These are phyloP conservation scores for Meredithiella fracta DNA, from an alignment of 2,329 filamentous ascomycete genomes.

Conservation along the genomic window DNA sequence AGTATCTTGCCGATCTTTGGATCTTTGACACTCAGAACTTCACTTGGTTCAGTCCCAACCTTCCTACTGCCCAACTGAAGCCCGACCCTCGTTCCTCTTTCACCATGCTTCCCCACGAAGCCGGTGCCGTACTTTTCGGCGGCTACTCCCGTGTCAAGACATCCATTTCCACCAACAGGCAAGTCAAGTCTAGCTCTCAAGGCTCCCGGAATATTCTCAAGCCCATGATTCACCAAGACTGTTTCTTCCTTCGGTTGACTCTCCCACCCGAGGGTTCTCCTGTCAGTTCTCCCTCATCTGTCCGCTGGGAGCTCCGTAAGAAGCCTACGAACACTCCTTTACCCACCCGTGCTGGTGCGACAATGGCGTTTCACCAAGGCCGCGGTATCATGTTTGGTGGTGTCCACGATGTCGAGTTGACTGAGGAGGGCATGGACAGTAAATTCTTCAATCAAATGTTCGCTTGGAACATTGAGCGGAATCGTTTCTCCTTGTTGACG, in stretches of 20 bases:
- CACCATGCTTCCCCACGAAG: conserved; percentile 76
- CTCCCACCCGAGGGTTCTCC: conserved; percentile 53
- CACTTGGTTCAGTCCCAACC: conserved; percentile 60
- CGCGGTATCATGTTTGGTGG: conserved; percentile 87
- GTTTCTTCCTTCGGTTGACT: conserved; percentile 74
- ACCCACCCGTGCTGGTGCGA: conserved; percentile 70
- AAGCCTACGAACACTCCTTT: conserved; percentile 77
- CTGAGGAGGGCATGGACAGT: conserved; percentile 87
- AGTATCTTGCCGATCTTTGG: conserved; percentile 88
- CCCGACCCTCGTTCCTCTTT: conserved; percentile 86
- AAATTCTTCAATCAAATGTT: conserved; percentile 91
- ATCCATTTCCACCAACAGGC: conserved; percentile 42
- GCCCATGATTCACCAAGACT: conserved; percentile 85
- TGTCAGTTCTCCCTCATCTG: conserved; percentile 47
- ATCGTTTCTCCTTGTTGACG: conserved; percentile 75
- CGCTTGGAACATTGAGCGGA: conserved; percentile 89
- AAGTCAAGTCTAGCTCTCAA: conserved; percentile 43
- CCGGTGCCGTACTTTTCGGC: conserved; percentile 77
- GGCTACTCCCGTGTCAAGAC: conserved; percentile 87
- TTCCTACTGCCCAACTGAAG: conserved; percentile 66
- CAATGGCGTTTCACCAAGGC: conserved; percentile 88
- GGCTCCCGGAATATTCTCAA: conserved; percentile 59
- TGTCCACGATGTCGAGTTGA: conserved; percentile 82
- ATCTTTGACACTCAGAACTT: conserved; percentile 84
- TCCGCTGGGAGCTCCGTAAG: conserved; percentile 89